phyloP scores from a whole-genome alignment of 176 grass and related monocot species.

The Bromus sterilis region DNA sequence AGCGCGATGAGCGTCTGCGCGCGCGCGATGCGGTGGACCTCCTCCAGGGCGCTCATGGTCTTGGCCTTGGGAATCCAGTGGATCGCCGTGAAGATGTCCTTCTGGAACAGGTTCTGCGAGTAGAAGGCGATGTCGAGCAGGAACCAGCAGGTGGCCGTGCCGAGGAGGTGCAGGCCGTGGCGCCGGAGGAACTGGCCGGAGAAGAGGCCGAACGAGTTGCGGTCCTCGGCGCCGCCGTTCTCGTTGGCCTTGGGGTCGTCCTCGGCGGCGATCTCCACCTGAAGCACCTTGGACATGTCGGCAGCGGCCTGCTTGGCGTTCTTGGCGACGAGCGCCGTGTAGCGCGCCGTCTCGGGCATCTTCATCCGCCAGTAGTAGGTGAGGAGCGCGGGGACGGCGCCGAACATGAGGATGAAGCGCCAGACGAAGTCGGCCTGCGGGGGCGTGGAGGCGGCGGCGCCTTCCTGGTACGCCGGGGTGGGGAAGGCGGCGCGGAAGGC shows the following conservation, averaged over 20 bases:
- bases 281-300: constrained; percentile 66
- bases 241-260: neutral
- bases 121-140: constrained; percentile 85
- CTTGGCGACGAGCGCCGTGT: constrained; percentile 70
- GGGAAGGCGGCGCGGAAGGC: constrained; percentile 33
- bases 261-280: constrained; percentile 37
- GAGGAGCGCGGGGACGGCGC: constrained; percentile 54
- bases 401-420: constrained; percentile 74
- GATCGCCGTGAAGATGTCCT: constrained; percentile 63
- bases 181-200: constrained; percentile 33
- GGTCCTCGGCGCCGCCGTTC: neutral
- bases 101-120: constrained; percentile 83
- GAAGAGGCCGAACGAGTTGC: constrained; percentile 39
- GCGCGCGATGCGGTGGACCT: constrained; percentile 46
- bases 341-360: constrained; percentile 79
- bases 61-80: constrained; percentile 38
- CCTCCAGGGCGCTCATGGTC: constrained; percentile 51
- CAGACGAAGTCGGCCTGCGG: constrained; percentile 61
- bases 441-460: constrained; percentile 29
- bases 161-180: constrained; percentile 48
- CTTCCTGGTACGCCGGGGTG: constrained; percentile 25
- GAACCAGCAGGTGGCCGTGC: constrained; percentile 42
- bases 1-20: constrained; percentile 70
- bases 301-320: constrained; percentile 53
- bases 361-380: constrained; percentile 79